Percentiles rank a stretch among this genome's conserved stretches.
Evolutionary conservation across 106 monocot genomes (phyloP).

Genomic region (Agapanthus africanus): DNA sequence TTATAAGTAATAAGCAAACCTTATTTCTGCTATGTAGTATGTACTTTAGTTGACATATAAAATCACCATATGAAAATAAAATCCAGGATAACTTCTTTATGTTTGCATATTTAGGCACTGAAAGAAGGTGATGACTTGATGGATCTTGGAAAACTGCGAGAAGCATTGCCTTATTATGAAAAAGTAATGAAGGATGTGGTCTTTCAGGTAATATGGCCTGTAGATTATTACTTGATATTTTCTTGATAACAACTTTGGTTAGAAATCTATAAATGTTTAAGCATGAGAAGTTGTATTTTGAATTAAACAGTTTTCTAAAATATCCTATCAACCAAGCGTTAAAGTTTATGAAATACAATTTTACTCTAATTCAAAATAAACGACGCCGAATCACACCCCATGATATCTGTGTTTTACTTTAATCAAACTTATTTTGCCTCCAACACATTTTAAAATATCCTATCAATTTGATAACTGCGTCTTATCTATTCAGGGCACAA

Average conservation of each 20-base stretch:
- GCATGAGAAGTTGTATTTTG: background rate
- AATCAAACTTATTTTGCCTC: too few relatives aligned
- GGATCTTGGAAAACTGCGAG: slow-evolving; percentile 68
- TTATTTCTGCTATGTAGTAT: background rate
- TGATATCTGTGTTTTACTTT: too few relatives aligned
- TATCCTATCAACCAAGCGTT: background rate
- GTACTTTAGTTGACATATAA: slow-evolving; percentile 6
- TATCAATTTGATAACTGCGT: too few relatives aligned
- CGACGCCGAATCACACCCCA: background rate
- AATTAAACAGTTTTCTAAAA: background rate
- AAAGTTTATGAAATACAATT: background rate
- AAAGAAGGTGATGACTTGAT: slow-evolving; percentile 78
- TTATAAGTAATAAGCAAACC: background rate
- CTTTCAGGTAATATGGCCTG: slow-evolving; percentile 51
- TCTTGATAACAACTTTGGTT: background rate
- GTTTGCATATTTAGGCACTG: slow-evolving; percentile 45
- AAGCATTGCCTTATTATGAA: slow-evolving; percentile 83
- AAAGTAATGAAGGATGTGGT: slow-evolving; percentile 65
- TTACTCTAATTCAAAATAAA: background rate
- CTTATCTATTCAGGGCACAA: too few relatives aligned
- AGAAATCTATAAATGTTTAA: background rate
- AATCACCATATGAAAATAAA: background rate
- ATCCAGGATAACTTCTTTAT: background rate
- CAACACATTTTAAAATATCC: too few relatives aligned
- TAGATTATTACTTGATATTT: background rate